A percentile compares a stretch with the other conserved stretches of the same genome.
Evolutionary conservation across 202 grass and related monocot species (phyloP).

Genomic region (Panicum hallii): DNA sequence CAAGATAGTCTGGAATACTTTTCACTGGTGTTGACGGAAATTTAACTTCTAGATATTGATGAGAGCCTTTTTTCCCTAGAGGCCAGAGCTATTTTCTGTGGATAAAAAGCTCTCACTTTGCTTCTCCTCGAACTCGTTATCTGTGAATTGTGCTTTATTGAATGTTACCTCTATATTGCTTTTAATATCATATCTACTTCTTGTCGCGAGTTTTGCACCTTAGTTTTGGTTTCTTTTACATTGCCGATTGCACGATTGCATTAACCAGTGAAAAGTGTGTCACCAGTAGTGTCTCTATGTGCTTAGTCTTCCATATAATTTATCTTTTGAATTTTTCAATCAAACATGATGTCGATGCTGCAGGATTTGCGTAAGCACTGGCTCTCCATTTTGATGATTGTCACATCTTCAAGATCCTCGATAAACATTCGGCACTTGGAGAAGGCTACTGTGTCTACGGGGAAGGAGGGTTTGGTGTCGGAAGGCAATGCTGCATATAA

Average conservation of each 20-base stretch:
- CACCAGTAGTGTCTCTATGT: neutral
- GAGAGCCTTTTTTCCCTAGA: neutral
- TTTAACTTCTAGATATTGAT: slow-evolving; percentile 11
- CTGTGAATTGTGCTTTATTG: slow-evolving; percentile 1
- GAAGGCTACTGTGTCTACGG: slow-evolving; percentile 97
- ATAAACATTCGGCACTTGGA: slow-evolving; percentile 98
- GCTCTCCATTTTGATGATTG: slow-evolving; percentile 98
- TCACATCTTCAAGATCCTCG: slow-evolving; percentile 95
- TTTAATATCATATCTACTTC: neutral
- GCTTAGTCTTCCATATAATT: slow-evolving; percentile 15
- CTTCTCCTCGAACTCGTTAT: slow-evolving; percentile 30
- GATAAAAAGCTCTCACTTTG: neutral
- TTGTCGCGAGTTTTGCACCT: slow-evolving; percentile 4
- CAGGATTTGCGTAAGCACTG: slow-evolving; percentile 98
- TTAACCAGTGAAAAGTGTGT: neutral
- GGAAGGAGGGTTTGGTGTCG: slow-evolving; percentile 95
- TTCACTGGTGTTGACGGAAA: slow-evolving; percentile 1
- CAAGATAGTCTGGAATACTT: slow-evolving; percentile 9
- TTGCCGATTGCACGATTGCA: neutral
- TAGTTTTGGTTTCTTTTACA: neutral
- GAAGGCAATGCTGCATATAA: slow-evolving; percentile 99
- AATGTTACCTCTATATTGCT: neutral
- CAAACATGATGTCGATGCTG: slow-evolving; percentile 30
- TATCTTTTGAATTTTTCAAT: slow-evolving; percentile 17
- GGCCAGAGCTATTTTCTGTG: neutral